Base-by-base conservation (phyloP, 2,329 filamentous ascomycete species). In the Periconia macrospinosa region DNA sequence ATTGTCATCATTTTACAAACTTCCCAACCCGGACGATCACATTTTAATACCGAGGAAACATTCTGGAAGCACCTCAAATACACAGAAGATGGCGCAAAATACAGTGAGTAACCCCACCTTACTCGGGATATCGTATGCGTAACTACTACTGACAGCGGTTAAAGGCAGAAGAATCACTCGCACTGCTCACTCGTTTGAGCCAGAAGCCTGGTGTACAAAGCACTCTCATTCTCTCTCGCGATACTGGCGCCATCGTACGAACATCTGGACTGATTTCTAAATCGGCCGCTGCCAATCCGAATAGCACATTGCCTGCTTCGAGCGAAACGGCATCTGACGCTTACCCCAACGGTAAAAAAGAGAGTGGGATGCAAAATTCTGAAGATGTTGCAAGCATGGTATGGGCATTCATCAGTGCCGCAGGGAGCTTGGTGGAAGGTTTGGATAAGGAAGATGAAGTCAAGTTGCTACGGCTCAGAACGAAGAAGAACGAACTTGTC, bases 401-500 rank as follows among this genome's bases (percentile, higher is more conserved):
- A 1, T 92, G 87, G 86, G 83, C 83, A 49, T 92, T 90, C 73
- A 81, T 92, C 56, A 86, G 85, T 60, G 81, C 81, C 10, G 87
- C 89, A 1, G 87, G 86, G 17, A 82, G 79, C 41, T 75, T 93
- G 60, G 85, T 92, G n/a, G 80, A 86, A 57, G 87, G 87, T 55
- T 76, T 93, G 63, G 89, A 92, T 67, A 80, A 81, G 30, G 88
- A 92, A 76, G 90, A 94, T 65, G 90, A 92, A 69, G 75, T 92
- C 58, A 91, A 87, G 75, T 78, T 94, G 45, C 74, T 94, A 48
- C 82, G 90, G 58, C 70, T 95, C 59, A 83, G 91, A 60, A 93
- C 90, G n/a, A 91, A 87, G 78, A 92, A 90, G 73, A 89, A 92
- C 63, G 91, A 95, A 73, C 77, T 94, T 57, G 88, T 94, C 54